Percentiles rank a stretch among this genome's conserved stretches.
phyloP scores from a whole-genome alignment of 2,329 filamentous ascomycete species.

The Calonectria pauciramosa region DNA sequence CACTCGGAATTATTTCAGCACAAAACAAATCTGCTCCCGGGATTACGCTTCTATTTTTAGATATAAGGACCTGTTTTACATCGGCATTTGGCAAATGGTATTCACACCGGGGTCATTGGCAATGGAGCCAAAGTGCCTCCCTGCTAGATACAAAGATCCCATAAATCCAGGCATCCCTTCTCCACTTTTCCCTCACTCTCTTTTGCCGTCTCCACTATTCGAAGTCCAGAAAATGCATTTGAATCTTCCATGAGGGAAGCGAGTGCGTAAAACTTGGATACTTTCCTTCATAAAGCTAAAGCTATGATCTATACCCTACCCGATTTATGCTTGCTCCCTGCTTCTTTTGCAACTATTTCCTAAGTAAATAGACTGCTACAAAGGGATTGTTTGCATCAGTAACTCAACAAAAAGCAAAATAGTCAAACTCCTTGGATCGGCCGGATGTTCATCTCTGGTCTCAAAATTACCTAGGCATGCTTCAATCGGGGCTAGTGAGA shows the following conservation, averaged over 20 bases:
- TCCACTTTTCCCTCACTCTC: neutral
- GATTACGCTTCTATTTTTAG: neutral
- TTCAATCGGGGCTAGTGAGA: constrained; percentile 24
- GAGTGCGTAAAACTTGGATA: neutral
- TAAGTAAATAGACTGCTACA: neutral
- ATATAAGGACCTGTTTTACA: neutral
- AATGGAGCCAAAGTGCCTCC: neutral
- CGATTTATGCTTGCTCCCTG: neutral
- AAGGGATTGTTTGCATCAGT: neutral
- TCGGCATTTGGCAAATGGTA: neutral
- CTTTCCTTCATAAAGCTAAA: neutral
- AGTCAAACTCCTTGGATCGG: neutral
- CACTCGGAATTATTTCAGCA: neutral
- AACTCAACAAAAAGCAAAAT: neutral
- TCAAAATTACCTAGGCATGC: constrained; percentile 29
- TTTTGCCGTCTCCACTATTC: neutral
- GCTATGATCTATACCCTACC: neutral
- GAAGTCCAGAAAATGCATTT: neutral
- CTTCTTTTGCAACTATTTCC: neutral
- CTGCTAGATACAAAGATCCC: neutral
- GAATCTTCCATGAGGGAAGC: neutral
- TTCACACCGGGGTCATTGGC: neutral
- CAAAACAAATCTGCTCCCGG: neutral
- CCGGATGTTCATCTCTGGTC: constrained; percentile 37
- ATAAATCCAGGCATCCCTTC: neutral